Evolutionary conservation across 179 eudicot species (phyloP).

Genomic region (Silene noctiflora): DNA sequence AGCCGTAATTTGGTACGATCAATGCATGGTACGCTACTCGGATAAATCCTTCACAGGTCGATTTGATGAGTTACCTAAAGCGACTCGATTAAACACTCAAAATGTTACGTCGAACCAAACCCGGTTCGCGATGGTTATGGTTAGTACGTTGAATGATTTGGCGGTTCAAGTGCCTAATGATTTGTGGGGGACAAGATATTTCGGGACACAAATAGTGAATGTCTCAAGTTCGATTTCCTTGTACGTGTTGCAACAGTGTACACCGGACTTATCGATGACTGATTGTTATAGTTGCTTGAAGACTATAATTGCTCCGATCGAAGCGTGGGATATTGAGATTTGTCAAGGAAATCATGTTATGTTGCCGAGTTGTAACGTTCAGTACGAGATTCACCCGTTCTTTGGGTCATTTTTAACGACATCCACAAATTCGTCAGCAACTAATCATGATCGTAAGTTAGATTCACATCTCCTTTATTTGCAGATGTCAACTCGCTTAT

Average conservation of each 20-base stretch:
- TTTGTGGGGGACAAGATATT: neutral
- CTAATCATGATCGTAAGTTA: neutral
- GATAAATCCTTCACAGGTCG: constrained; percentile 4
- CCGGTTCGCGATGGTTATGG: neutral
- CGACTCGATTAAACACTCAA: neutral
- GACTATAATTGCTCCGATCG: constrained; percentile 4
- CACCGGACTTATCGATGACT: constrained; percentile 27
- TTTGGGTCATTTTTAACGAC: neutral
- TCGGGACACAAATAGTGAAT: neutral
- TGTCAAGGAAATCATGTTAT: constrained; percentile 11
- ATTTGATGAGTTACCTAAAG: neutral
- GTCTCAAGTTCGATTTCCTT: neutral
- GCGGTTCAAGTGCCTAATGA: constrained; percentile 2
- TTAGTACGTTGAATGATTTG: constrained; percentile 13
- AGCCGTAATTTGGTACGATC: constrained; percentile 22
- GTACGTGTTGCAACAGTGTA: constrained; percentile 34
- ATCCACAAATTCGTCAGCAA: neutral
- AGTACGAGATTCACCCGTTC: constrained; percentile 22
- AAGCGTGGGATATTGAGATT: constrained; percentile 8
- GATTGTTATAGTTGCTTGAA: constrained; percentile 30
- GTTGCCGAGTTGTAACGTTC: constrained; percentile 23
- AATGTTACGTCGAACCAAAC: constrained; percentile 5
- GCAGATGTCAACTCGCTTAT: too few relatives aligned
- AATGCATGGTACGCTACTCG: constrained; percentile 27
- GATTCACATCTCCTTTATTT: neutral